Percentiles rank a stretch among this genome's conserved stretches.
phyloP scores from a whole-genome alignment of 352 stramenopile species.

The Phytophthora melonis region DNA sequence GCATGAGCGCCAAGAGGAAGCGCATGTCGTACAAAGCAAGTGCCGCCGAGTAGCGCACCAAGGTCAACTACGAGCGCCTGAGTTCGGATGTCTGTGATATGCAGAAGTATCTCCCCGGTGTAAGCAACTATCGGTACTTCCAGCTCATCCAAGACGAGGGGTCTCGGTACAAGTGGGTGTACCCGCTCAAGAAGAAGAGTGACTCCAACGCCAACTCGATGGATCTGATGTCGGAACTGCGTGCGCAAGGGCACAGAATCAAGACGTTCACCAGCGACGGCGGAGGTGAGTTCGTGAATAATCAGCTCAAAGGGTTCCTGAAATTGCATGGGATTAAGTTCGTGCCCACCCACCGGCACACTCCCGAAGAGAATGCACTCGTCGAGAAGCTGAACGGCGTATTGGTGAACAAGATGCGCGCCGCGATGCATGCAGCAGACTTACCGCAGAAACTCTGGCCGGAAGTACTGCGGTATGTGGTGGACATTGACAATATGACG shows the following conservation, averaged over 20 bases:
- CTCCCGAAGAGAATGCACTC: conserved; percentile 5
- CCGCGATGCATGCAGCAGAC: conserved; percentile 11
- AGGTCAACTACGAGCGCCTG: neutral
- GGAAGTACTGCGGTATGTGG: conserved; percentile 12
- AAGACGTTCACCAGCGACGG: conserved; percentile 19
- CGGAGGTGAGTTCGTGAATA: conserved; percentile 13
- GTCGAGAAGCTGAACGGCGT: conserved; percentile 10
- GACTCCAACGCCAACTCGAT: conserved; percentile 8
- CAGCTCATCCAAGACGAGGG: neutral
- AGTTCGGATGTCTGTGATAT: neutral
- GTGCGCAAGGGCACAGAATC: neutral
- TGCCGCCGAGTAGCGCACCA: neutral
- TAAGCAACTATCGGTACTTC: neutral
- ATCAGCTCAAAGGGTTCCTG: neutral
- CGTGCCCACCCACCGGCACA: conserved; percentile 14
- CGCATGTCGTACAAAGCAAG: neutral
- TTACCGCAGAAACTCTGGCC: neutral
- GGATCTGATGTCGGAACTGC: neutral
- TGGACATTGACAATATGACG: conserved; percentile 15
- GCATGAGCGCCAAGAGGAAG: neutral
- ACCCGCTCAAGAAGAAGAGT: neutral
- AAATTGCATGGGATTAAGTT: conserved; percentile 5
- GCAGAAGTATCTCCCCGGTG: neutral
- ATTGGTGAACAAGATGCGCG: conserved; percentile 2
- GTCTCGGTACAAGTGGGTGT: no score